phyloP scores from a whole-genome alignment of 2,329 filamentous ascomycete species.

The Raffaelea ambrosiae region DNA sequence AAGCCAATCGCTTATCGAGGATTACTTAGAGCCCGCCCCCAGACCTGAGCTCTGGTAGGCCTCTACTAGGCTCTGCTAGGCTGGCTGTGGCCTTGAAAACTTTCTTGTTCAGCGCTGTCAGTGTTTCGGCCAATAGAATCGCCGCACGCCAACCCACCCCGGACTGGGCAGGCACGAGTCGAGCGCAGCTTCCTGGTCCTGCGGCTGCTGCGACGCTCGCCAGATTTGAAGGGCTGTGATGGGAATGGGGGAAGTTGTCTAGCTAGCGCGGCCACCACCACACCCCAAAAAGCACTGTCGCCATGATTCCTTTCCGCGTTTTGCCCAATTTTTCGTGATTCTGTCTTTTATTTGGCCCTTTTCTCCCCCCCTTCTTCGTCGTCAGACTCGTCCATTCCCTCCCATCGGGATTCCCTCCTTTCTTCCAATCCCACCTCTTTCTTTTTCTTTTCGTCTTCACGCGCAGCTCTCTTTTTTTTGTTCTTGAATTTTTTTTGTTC shows the following conservation, averaged over 20 bases:
- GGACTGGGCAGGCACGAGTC: neutral
- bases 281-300: too few species aligned
- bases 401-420: neutral
- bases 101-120: too few species aligned
- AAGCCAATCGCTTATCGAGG: conserved; percentile 1
- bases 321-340: neutral
- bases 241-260: too few species aligned
- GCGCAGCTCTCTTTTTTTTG: neutral
- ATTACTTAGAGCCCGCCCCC: neutral
- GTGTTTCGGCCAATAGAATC: neutral
- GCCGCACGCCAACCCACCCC: neutral
- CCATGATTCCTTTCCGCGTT: conserved; percentile 1
- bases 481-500: neutral
- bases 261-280: conserved; percentile 4
- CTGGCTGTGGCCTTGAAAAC: too few species aligned
- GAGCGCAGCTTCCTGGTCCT: neutral
- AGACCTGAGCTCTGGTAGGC: too few species aligned
- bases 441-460: neutral
- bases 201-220: too few species aligned
- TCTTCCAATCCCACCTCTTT: neutral
- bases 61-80: too few species aligned
- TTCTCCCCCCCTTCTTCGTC: neutral
- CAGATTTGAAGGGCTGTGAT: too few species aligned
- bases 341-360: neutral
- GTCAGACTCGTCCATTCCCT: neutral